Conservation (phyloP, 306 rosid genomes). For the Dalbergia oliveri region DNA sequence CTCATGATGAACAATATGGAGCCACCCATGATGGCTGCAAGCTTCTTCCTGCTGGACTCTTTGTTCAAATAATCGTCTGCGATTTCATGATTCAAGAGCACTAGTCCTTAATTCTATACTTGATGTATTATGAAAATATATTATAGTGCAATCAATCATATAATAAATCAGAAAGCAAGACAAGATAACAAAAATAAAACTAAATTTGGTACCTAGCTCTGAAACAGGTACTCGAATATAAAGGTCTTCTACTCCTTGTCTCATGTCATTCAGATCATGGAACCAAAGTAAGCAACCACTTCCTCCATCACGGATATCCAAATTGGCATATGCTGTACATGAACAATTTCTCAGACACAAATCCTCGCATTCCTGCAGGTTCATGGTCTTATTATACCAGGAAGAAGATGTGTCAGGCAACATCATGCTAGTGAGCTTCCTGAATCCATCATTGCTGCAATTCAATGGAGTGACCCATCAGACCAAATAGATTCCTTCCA, state of each 20-base stretch:
- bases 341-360: conserved; percentile 47
- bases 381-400: conserved; percentile 44
- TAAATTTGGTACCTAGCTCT: conserved; percentile 41
- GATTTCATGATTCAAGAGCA: conserved; percentile 18
- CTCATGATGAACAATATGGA: background rate
- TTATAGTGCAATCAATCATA: background rate
- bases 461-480: conserved; percentile 36
- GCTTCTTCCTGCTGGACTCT: conserved; percentile 32
- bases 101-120: background rate
- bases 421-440: background rate
- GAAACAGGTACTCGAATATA: conserved; percentile 48
- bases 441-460: conserved; percentile 30
- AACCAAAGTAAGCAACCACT: conserved; percentile 64
- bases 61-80: conserved; percentile 22
- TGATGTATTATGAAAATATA: background rate
- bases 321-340: conserved; percentile 51
- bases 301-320: conserved; percentile 43
- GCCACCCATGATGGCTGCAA: conserved; percentile 41
- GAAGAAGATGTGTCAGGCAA: conserved; percentile 46
- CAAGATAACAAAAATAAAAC: background rate
- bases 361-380: conserved; percentile 40
- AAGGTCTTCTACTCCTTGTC: conserved; percentile 51
- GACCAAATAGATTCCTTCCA: conserved; percentile 42
- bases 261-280: conserved; percentile 42
- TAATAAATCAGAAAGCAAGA: background rate